A percentile compares a stretch with the other conserved stretches of the same genome.
phyloP scores from a whole-genome alignment of 2,329 filamentous ascomycete genomes.

The Onygenales sp. region DNA sequence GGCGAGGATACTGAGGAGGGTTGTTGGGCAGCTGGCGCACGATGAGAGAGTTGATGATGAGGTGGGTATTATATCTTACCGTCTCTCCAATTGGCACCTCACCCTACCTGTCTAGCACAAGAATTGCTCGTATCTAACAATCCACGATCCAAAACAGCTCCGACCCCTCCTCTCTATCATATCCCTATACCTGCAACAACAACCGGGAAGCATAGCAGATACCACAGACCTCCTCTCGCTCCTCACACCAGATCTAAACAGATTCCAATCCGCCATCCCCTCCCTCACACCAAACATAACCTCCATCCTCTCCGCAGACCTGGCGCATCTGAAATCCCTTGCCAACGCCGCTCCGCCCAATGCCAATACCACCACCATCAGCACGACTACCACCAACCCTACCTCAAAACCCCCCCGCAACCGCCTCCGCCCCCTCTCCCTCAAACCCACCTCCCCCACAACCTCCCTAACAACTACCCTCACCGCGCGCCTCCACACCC shows the following conservation, averaged over 20 bases:
- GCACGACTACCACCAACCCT: neutral
- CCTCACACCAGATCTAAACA: slow-evolving; percentile 25
- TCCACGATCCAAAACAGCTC: slow-evolving; percentile 15
- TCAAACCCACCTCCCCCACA: neutral
- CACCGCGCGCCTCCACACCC: slow-evolving; percentile 15
- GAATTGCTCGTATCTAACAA: neutral
- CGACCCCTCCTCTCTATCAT: slow-evolving; percentile 27
- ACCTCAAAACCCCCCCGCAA: neutral
- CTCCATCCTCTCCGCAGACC: slow-evolving; percentile 5
- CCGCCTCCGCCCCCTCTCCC: slow-evolving; percentile 3
- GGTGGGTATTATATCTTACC: neutral
- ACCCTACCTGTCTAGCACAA: too few relatives aligned
- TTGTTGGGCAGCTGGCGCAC: slow-evolving; percentile 23
- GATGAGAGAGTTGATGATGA: slow-evolving; percentile 10
- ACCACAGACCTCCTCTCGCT: slow-evolving; percentile 17
- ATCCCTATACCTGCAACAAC: slow-evolving; percentile 25
- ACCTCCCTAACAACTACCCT: slow-evolving; percentile 19
- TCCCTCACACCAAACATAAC: slow-evolving; percentile 7
- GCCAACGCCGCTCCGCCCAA: neutral
- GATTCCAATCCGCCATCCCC: slow-evolving; percentile 20
- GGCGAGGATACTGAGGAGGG: slow-evolving; percentile 23
- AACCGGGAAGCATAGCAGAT: slow-evolving; percentile 12
- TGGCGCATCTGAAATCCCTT: slow-evolving; percentile 6
- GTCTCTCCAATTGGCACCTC: neutral
- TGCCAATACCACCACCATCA: neutral